A percentile compares a stretch with the other conserved stretches of the same genome.
These are phyloP conservation scores for Hebeloma cylindrosporum DNA, from an alignment of 768 basidiomycete species.

Conservation along the genomic window DNA sequence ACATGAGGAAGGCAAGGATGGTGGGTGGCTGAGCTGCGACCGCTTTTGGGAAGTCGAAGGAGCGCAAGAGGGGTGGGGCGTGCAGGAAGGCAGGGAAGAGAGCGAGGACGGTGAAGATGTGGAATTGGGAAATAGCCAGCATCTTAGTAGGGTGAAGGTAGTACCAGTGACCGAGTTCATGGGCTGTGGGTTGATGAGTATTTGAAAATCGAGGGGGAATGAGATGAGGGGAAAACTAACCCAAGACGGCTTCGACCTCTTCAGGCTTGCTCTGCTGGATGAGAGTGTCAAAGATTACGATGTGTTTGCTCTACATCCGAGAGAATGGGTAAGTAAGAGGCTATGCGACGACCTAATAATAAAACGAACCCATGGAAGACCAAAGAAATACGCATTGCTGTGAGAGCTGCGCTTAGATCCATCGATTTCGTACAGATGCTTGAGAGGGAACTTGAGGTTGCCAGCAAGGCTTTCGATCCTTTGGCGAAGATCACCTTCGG, in stretches of 20 bases:
- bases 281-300: constrained; percentile 96
- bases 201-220: not conserved
- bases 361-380: constrained; percentile 80
- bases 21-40: constrained; percentile 73
- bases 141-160: constrained; percentile 89
- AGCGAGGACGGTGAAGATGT: constrained; percentile 83
- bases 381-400: constrained; percentile 98
- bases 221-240: constrained; percentile 26
- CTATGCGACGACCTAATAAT: not conserved
- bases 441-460: constrained; percentile 90
- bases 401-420: constrained; percentile 95
- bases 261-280: constrained; percentile 88
- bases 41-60: constrained; percentile 75
- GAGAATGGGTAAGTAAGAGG: constrained; percentile 1
- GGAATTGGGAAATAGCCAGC: constrained; percentile 80
- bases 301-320: constrained; percentile 86
- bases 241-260: constrained; percentile 96
- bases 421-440: constrained; percentile 94
- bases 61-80: constrained; percentile 71
- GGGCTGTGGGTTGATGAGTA: constrained; percentile 47
- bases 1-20: constrained; percentile 83
- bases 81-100: constrained; percentile 89
- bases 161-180: constrained; percentile 98
- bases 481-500: constrained; percentile 70
- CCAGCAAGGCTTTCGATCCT: constrained; percentile 77